Base-by-base conservation (phyloP, 2,329 filamentous ascomycete species). In the Pseudonectria buxi region DNA sequence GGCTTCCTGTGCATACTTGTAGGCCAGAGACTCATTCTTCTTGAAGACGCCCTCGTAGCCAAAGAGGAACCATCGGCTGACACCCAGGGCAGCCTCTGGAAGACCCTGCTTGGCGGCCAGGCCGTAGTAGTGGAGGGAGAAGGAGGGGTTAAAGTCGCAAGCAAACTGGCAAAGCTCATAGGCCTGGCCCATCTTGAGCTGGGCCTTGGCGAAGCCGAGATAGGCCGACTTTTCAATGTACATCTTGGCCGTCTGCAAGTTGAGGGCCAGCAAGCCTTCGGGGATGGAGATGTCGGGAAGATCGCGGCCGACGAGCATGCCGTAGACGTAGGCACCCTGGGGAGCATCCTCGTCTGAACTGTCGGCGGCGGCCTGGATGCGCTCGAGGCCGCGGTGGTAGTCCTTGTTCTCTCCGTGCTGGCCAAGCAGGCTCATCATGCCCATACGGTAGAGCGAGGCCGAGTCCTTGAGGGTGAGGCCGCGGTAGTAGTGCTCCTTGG, bases 1-100 rank as follows among this genome's bases (percentile, higher is more conserved):
- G 10, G 92, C 92, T 47, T 90, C 78, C 50, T 90, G 78, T 2
- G 92, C 92, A 55, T 95, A 96, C 33, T 79, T 83, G 62, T 86
- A 98, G 6, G 92, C 90, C 32, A 96, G 67, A 56, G 90, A 84
- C 62, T 98, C 92, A 53, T 95, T 96, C 71, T 96, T 96, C 41
- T 86, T 77, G 55, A 98, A 95, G 6, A 94, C 73, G 14, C 83
- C 83, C 48, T 96, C 90, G 46, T 92, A 89, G 3, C 92, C 92
- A 54, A 94, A 96, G 18, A 98, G 72, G 57, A 96, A 98, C 92
- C 92, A 98, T 62, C 95, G 92, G 62, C 90, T 96, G 42, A 98
- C 88, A 18, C 90, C 88, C 63, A 98, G 84, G 41, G 95, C 88
- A 0, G 90, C 92, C 58, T 98, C 92, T 0, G 88, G 72, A 52